A percentile compares a stretch with the other conserved stretches of the same genome.
These are phyloP conservation scores for Fraxinus greggii DNA, from an alignment of 305 asterid species.

Conservation along the genomic window DNA sequence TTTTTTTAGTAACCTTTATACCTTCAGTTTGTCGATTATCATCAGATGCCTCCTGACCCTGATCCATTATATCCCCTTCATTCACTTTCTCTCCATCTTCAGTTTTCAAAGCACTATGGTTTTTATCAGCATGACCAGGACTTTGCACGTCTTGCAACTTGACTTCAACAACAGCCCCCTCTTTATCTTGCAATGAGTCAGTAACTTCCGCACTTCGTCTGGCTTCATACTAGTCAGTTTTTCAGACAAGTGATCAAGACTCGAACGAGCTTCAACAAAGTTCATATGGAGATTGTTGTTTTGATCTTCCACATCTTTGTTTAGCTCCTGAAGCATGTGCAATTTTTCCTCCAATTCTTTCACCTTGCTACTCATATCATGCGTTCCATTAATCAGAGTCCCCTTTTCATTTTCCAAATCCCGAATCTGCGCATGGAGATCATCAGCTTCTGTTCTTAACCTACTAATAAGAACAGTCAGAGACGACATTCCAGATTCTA, in stretches of 20 bases:
- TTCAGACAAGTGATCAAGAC: conserved; percentile 51
- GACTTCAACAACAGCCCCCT: neutral
- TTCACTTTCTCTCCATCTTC: conserved; percentile 30
- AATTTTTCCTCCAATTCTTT: conserved; percentile 68
- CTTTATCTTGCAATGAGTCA: too few relatives aligned
- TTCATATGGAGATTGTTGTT: conserved; percentile 48
- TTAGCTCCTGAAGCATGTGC: conserved; percentile 39
- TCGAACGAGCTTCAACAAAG: conserved; percentile 51
- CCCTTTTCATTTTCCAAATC: conserved; percentile 50
- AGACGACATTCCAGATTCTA: conserved; percentile 60
- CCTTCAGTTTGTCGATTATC: conserved; percentile 14
- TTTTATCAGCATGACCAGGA: neutral
- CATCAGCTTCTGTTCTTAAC: conserved; percentile 49
- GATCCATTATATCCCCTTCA: conserved; percentile 25
- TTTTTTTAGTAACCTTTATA: conserved; percentile 27
- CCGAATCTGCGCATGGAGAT: conserved; percentile 48
- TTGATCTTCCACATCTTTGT: conserved; percentile 51
- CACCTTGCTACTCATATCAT: conserved; percentile 39
- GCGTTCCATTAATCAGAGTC: conserved; percentile 31
- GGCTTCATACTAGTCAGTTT: conserved; percentile 53
- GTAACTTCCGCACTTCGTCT: conserved; percentile 53
- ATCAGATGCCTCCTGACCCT: conserved; percentile 27
- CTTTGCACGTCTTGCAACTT: neutral
- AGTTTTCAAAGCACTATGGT: conserved; percentile 7
- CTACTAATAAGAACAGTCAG: conserved; percentile 56